Evolutionary conservation across 2,329 filamentous ascomycete species (phyloP), one percentile per base, ranked within the genome.

Genomic region (Malbranchea cinnamomea): DNA sequence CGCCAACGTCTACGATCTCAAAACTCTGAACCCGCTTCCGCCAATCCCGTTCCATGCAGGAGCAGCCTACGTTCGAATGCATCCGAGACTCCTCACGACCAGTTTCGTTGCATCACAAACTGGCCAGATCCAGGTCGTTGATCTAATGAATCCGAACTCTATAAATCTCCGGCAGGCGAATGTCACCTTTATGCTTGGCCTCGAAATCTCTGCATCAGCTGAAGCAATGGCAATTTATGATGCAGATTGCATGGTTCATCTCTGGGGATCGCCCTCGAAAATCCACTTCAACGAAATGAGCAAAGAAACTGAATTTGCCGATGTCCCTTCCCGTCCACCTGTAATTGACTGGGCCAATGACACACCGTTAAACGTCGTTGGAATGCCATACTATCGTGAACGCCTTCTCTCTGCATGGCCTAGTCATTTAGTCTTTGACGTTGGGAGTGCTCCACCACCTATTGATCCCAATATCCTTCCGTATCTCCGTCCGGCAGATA

Each of bases 1-100:
- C 35, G 82, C 93, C 35, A 92, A 94, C 43, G 84, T 95, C 19
- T 95, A 92, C 48, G 87, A 95, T 48, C 66, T 98, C 26, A 93
- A 93, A 57, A 89, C 83, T 26, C 70, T 94, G 60, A 70, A 73
- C 11, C 83, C 84, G 13, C 71, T 94, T 49, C 78, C 83, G 4
- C 89, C 89, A 0, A 87, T 98, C 23, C 82, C 89, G 0, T 98
- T 77, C 36, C 87, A 89, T 34, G 78, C 84, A 2, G 84, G 89
- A 6, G 89, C 87, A 21, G 87, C 89, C 20, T 92, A 84, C 59
- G 85, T 94, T 23, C 76, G 89, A 35, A 89, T 98, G 79, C 89
- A 98, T 52, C 89, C 91, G 1, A 78, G 84, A 44, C 80, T 98
- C 70, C 78, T 84, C 12, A 94, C 89, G 0, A 95, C 91, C 0